Evolutionary conservation across 495 filamentous ascomycete genomes (phyloP).

Genomic region (Umbilicaria muhlenbergii): DNA sequence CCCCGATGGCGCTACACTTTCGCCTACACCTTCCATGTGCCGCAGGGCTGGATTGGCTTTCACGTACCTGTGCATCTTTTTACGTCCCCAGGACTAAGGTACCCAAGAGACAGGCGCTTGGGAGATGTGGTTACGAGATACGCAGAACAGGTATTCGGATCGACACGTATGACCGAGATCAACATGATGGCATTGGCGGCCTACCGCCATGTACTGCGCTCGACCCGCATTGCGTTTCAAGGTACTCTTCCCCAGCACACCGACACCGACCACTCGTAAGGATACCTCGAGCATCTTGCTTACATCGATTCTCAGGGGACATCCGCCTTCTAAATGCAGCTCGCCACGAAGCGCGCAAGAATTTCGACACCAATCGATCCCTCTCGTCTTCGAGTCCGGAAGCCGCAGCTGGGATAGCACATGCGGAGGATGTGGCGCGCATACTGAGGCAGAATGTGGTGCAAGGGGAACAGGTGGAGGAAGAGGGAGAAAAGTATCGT

Average conservation of each 20-base stretch:
- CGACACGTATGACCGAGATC: neutral
- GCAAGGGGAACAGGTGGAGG: constrained; percentile 43
- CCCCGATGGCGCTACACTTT: too few relatives aligned
- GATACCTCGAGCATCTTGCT: neutral
- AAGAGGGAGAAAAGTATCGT: constrained; percentile 50
- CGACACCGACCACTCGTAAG: neutral
- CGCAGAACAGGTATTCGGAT: too few relatives aligned
- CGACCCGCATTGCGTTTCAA: constrained; percentile 67
- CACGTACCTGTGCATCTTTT: too few relatives aligned
- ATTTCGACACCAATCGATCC: constrained; percentile 50
- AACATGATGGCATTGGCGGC: constrained; percentile 50
- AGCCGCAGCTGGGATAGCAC: constrained; percentile 37
- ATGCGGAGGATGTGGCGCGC: constrained; percentile 70
- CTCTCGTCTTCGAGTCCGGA: constrained; percentile 37
- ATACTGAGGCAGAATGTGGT: constrained; percentile 77
- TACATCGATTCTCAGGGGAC: constrained; percentile 41
- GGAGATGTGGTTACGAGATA: too few relatives aligned
- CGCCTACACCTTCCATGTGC: too few relatives aligned
- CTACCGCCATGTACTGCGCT: constrained; percentile 73
- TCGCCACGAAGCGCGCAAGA: constrained; percentile 47
- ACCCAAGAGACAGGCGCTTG: too few relatives aligned
- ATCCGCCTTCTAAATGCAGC: constrained; percentile 47
- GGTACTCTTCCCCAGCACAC: constrained; percentile 32
- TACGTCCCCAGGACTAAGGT: too few relatives aligned
- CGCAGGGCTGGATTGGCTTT: too few relatives aligned